phyloP scores from a whole-genome alignment of 2,329 filamentous ascomycete genomes.

The Monilinia polystroma region DNA sequence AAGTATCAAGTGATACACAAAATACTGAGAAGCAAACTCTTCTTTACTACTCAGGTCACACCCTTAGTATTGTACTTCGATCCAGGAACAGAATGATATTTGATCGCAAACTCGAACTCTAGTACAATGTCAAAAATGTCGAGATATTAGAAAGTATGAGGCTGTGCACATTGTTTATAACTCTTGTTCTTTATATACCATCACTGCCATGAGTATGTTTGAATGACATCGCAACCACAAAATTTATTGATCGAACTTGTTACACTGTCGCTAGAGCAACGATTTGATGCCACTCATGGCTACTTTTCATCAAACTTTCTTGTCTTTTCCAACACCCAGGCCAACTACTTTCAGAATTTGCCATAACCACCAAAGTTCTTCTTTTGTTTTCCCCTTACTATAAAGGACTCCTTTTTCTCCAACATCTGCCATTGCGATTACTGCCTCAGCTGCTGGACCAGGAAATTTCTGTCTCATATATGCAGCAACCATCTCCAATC shows the following conservation, averaged over 20 bases:
- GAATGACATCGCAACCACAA: not conserved
- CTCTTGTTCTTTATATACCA: not conserved
- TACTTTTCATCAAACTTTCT: constrained; percentile 20
- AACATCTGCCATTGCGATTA: constrained; percentile 47
- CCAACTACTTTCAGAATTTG: constrained; percentile 43
- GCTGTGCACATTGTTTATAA: not conserved
- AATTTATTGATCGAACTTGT: not conserved
- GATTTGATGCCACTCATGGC: not conserved
- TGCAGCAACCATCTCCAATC: constrained; percentile 55
- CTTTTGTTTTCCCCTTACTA: constrained; percentile 40
- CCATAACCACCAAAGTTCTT: constrained; percentile 43
- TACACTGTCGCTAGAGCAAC: not conserved
- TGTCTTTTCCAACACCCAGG: constrained; percentile 30
- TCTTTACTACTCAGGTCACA: too few species aligned
- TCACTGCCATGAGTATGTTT: not conserved
- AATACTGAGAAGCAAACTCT: too few species aligned
- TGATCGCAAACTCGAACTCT: not conserved
- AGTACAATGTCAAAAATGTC: not conserved
- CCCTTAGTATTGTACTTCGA: too few species aligned
- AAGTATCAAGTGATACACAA: too few species aligned
- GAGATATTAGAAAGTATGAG: not conserved
- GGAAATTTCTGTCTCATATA: constrained; percentile 48
- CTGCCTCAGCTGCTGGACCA: constrained; percentile 48
- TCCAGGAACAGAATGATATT: too few species aligned
- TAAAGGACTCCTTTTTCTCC: constrained; percentile 51